Evolutionary conservation across 768 basidiomycete genomes (phyloP).

Genomic region (Collybia sp.): DNA sequence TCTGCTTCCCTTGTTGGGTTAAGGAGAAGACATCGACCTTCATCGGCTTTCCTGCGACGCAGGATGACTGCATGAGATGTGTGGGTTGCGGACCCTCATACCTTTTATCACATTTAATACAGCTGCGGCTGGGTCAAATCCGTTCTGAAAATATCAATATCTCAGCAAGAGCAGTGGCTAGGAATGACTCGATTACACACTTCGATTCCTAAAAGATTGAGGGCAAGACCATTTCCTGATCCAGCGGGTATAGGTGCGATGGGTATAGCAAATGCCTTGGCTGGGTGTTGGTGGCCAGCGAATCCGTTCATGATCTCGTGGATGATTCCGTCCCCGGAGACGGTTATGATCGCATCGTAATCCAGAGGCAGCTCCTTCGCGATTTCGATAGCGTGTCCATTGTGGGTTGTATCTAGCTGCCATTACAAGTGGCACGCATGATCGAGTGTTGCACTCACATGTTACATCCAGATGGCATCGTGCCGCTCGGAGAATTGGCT

Average conservation of each 20-base stretch:
- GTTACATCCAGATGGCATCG: slow-evolving; percentile 57
- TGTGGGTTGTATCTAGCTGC: slow-evolving; percentile 54
- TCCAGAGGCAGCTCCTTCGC: slow-evolving; percentile 49
- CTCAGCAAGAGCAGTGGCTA: no score
- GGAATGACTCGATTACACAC: slow-evolving; percentile 24
- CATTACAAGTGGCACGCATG: neutral
- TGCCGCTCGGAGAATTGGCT: slow-evolving; percentile 70
- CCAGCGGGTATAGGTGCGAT: slow-evolving; percentile 79
- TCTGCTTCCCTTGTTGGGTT: slow-evolving; percentile 57
- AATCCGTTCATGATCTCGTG: slow-evolving; percentile 87
- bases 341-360: slow-evolving; percentile 67
- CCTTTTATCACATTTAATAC: slow-evolving; percentile 82
- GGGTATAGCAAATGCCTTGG: slow-evolving; percentile 60
- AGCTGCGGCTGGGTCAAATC: slow-evolving; percentile 67
- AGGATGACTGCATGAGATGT: neutral
- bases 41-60: slow-evolving; percentile 58
- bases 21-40: slow-evolving; percentile 74
- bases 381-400: slow-evolving; percentile 64
- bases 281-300: slow-evolving; percentile 55
- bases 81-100: slow-evolving; percentile 13
- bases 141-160: slow-evolving; percentile 38
- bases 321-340: slow-evolving; percentile 82
- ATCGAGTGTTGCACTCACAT: slow-evolving; percentile 35
- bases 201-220: slow-evolving; percentile 70
- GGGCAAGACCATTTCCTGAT: slow-evolving; percentile 71